These are phyloP conservation scores for Kentomonas sorsogonicus DNA, from an alignment of 208 protist genomes.

Conservation along the genomic window DNA sequence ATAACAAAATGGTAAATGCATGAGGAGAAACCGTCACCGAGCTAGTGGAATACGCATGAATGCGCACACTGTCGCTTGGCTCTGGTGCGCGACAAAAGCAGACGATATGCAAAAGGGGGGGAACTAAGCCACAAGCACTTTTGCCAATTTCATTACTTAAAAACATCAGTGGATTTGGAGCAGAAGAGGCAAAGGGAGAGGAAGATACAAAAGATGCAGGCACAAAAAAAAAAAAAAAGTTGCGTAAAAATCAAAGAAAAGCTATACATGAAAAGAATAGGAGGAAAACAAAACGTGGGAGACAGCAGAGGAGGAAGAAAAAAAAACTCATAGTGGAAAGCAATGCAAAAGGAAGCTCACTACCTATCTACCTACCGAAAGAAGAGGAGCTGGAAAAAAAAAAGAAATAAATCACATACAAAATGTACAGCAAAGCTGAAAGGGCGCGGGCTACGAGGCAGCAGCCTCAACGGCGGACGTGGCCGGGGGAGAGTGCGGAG, in stretches of 20 bases:
- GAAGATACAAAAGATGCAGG: neutral
- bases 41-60: too few relatives aligned
- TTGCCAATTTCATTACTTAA: neutral
- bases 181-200: too few relatives aligned
- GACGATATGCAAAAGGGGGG: conserved; percentile 1
- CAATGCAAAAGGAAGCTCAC: neutral
- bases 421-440: too few relatives aligned
- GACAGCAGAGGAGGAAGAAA: neutral
- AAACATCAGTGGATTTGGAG: too few relatives aligned
- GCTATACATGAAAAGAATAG: neutral
- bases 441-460: too few relatives aligned
- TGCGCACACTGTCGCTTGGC: too few relatives aligned
- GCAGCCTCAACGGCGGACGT: too few relatives aligned
- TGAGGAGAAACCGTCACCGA: neutral
- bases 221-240: neutral
- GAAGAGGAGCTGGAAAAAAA: neutral
- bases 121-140: neutral
- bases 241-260: neutral
- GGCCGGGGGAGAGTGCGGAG: too few relatives aligned
- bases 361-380: neutral
- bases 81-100: neutral
- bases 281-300: neutral
- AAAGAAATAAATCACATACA: too few relatives aligned
- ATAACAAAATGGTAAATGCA: neutral
- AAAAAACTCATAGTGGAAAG: neutral